Conservation (phyloP, 225 moss, liverwort and hornwort species). For the Polytrichum formosum region DNA sequence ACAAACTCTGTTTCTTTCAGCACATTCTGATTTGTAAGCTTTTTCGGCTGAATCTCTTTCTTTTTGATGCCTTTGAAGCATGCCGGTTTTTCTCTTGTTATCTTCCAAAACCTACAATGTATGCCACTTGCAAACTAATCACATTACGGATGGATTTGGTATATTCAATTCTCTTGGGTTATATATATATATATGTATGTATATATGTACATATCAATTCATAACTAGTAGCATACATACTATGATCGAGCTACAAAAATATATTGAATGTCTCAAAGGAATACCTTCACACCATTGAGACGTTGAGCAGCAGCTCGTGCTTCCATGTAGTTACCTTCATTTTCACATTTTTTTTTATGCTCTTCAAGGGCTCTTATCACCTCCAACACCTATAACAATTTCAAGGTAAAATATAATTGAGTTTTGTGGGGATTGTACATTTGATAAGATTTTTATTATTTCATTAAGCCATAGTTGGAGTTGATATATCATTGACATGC, state of each 20-base stretch:
- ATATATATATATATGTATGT: no score
- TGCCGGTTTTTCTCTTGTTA: slow-evolving; percentile 75
- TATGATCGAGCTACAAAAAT: no score
- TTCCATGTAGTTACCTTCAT: slow-evolving; percentile 80
- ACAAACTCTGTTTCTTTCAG: slow-evolving; percentile 67
- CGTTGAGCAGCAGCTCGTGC: slow-evolving; percentile 78
- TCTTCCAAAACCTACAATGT: slow-evolving; percentile 75
- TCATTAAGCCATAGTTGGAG: no score
- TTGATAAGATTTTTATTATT: no score
- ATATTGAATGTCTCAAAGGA: neutral
- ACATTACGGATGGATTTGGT: no score
- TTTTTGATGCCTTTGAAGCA: slow-evolving; percentile 69
- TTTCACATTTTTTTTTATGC: slow-evolving; percentile 80
- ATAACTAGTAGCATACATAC: no score
- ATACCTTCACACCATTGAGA: slow-evolving; percentile 75
- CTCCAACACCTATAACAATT: slow-evolving; percentile 56
- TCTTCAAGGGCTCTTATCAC: slow-evolving; percentile 70
- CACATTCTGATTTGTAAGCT: slow-evolving; percentile 58
- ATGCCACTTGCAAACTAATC: neutral
- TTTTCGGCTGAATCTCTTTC: slow-evolving; percentile 61
- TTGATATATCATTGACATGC: no score
- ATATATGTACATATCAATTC: no score
- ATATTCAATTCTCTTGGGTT: no score
- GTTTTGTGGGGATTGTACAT: no score
- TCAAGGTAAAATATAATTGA: neutral